Percentiles rank a stretch among this genome's conserved stretches.
These are phyloP conservation scores for Helotiales sp. DNA, from an alignment of 2,329 filamentous ascomycete genomes.

Conservation along the genomic window DNA sequence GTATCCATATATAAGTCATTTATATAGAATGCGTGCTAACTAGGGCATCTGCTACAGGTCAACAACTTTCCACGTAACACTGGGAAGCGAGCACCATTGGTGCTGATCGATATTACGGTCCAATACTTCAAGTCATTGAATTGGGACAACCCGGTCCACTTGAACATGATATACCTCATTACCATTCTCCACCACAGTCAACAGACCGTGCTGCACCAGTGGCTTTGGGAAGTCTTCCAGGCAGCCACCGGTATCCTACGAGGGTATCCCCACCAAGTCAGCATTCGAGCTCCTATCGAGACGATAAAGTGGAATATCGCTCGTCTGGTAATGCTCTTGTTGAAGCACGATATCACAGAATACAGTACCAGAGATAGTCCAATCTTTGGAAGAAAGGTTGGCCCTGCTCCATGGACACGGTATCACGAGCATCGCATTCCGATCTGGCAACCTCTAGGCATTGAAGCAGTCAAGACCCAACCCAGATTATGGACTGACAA, in stretches of 20 bases:
- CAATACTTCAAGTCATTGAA: neutral
- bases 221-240: neutral
- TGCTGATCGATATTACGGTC: neutral
- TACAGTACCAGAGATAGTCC: neutral
- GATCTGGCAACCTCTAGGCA: neutral
- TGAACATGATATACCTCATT: slow-evolving; percentile 2
- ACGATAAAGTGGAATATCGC: neutral
- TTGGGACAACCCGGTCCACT: neutral
- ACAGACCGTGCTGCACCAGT: neutral
- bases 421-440: neutral
- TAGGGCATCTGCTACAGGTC: neutral
- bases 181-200: neutral
- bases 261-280: neutral
- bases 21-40: neutral
- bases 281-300: neutral
- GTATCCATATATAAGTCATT: neutral
- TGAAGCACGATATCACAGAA: neutral
- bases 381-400: neutral
- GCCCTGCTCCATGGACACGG: neutral
- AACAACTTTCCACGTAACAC: neutral
- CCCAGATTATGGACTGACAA: neutral
- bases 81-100: neutral
- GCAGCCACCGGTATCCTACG: neutral
- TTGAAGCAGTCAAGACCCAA: neutral
- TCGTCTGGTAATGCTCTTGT: neutral